Evolutionary conservation across 352 stramenopile species (phyloP).

Genomic region (Phytophthora hibernalis): DNA sequence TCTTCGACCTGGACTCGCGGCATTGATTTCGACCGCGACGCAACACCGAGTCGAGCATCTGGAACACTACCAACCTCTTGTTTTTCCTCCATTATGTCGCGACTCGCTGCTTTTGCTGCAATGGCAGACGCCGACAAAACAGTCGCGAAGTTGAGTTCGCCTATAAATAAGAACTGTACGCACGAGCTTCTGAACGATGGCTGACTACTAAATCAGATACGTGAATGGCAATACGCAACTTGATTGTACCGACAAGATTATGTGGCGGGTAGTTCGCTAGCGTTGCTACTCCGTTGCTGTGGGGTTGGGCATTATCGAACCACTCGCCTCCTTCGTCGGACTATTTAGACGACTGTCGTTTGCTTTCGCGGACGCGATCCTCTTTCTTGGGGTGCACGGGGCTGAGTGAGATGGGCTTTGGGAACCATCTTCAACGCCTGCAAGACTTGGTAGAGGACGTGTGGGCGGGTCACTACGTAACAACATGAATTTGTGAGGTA

Average conservation of each 20-base stretch:
- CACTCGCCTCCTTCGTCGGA: constrained; percentile 22
- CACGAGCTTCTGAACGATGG: not conserved
- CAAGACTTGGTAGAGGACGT: constrained; percentile 15
- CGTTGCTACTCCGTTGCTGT: constrained; percentile 15
- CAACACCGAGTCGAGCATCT: not conserved
- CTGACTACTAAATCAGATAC: constrained; percentile 22
- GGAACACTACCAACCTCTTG: constrained; percentile 5
- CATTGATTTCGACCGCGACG: constrained; percentile 19
- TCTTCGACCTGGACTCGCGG: constrained; percentile 28
- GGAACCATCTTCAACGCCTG: not conserved
- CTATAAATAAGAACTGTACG: constrained; percentile 27
- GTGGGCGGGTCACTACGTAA: constrained; percentile 48
- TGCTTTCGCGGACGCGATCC: constrained; percentile 54
- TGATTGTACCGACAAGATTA: constrained; percentile 10
- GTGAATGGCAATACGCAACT: not conserved
- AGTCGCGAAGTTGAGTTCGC: constrained; percentile 3
- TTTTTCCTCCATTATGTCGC: constrained; percentile 22
- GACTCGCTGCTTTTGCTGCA: constrained; percentile 7
- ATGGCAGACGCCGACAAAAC: constrained; percentile 24
- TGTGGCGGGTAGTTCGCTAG: not conserved
- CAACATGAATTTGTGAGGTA: not conserved
- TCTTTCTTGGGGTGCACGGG: constrained; percentile 61
- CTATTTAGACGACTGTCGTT: constrained; percentile 59
- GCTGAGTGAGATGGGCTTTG: constrained; percentile 19
- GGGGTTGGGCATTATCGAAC: constrained; percentile 3